phyloP scores from a whole-genome alignment of 306 rosid genomes.

The Argentina anserina region DNA sequence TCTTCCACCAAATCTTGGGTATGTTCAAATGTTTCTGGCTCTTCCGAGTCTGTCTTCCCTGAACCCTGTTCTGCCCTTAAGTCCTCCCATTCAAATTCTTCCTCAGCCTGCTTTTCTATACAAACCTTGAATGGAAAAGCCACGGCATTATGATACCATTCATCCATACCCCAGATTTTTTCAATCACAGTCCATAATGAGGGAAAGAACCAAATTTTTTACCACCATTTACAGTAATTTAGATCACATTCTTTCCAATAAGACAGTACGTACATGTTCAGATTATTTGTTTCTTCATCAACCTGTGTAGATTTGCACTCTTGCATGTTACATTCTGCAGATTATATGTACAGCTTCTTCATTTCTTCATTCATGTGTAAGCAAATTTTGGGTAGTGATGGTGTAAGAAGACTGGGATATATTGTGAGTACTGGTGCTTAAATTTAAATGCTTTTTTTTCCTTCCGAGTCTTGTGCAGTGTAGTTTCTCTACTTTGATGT shows the following conservation, averaged over 20 bases:
- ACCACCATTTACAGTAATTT: constrained; percentile 33
- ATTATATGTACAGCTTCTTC: constrained; percentile 95
- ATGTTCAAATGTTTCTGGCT: constrained; percentile 77
- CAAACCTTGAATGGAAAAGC: constrained; percentile 38
- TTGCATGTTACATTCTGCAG: constrained; percentile 62
- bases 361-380: constrained; percentile 94
- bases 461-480: not conserved
- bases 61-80: constrained; percentile 67
- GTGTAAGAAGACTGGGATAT: constrained; percentile 36
- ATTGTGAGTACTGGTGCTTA: constrained; percentile 35
- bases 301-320: constrained; percentile 54
- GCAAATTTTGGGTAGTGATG: constrained; percentile 87
- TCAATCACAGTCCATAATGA: constrained; percentile 23
- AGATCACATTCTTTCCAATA: constrained; percentile 73
- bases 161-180: constrained; percentile 30
- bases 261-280: constrained; percentile 45
- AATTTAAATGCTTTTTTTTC: not conserved
- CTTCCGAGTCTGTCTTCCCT: constrained; percentile 67
- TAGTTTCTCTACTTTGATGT: constrained; percentile 34
- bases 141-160: constrained; percentile 43
- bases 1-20: constrained; percentile 58
- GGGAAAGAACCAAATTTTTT: constrained; percentile 26
- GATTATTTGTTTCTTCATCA: constrained; percentile 45
- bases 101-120: constrained; percentile 51
- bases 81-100: constrained; percentile 40